Percentiles rank a stretch among this genome's conserved stretches.
phyloP scores from a whole-genome alignment of 768 basidiomycete species.

The Nidula microcarpa region DNA sequence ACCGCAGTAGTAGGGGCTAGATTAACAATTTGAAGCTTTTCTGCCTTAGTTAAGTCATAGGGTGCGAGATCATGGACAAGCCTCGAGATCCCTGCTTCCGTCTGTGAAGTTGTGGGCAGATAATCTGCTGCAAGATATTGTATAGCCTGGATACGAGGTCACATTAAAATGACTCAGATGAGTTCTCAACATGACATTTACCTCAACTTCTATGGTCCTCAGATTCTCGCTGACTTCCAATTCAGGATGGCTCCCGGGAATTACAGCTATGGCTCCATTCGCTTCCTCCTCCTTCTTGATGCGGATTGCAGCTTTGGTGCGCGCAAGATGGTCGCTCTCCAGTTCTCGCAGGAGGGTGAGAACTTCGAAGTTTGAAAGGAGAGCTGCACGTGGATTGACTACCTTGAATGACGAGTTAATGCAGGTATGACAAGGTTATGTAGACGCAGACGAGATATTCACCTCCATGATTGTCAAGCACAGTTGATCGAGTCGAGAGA shows the following conservation, averaged over 20 bases:
- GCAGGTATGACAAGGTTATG: no score
- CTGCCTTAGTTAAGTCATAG: constrained; percentile 81
- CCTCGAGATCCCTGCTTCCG: constrained; percentile 54
- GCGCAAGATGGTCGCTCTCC: constrained; percentile 67
- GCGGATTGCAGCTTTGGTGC: constrained; percentile 65
- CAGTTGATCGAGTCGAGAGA: no score
- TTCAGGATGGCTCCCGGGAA: constrained; percentile 11
- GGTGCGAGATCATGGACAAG: constrained; percentile 66
- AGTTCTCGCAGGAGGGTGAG: constrained; percentile 72
- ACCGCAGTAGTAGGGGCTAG: constrained; percentile 78
- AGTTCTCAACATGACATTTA: constrained; percentile 20
- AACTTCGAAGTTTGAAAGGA: constrained; percentile 89
- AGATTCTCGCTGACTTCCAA: constrained; percentile 73
- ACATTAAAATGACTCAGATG: not conserved
- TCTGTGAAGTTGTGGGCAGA: constrained; percentile 67
- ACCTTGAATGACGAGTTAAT: constrained; percentile 36
- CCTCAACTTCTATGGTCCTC: constrained; percentile 84
- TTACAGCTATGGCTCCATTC: constrained; percentile 17
- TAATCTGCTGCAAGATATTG: constrained; percentile 76
- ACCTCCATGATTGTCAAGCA: no score
- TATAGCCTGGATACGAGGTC: constrained; percentile 57
- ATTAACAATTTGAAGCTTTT: constrained; percentile 92
- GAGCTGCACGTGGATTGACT: constrained; percentile 66
- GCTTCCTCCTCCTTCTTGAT: constrained; percentile 77
- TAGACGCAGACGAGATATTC: no score